Evolutionary conservation across 176 grass and related monocot genomes (phyloP).

Genomic region (Carex myosuroides): DNA sequence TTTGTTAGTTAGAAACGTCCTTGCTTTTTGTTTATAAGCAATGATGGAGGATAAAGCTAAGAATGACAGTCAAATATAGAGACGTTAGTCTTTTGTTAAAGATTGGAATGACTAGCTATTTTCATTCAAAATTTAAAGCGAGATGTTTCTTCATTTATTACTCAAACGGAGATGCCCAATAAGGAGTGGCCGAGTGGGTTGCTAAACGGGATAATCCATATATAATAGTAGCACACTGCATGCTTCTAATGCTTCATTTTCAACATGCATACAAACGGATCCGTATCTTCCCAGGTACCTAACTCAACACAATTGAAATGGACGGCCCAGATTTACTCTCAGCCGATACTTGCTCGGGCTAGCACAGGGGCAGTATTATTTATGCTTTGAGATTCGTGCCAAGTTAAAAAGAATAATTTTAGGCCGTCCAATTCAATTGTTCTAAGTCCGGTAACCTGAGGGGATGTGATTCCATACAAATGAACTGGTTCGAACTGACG

Average conservation of each 20-base stretch:
- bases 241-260: not conserved
- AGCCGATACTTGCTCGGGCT: too few relatives aligned
- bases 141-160: conserved; percentile 6
- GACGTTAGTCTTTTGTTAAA: not conserved
- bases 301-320: too few relatives aligned
- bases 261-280: too few relatives aligned
- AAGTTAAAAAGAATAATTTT: too few relatives aligned
- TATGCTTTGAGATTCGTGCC: too few relatives aligned
- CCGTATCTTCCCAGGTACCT: too few relatives aligned
- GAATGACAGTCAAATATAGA: not conserved
- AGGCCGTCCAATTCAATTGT: too few relatives aligned
- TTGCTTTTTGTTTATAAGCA: not conserved
- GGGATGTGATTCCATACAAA: too few relatives aligned
- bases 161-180: not conserved
- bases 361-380: too few relatives aligned
- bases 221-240: too few relatives aligned
- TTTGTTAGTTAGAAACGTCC: conserved; percentile 5
- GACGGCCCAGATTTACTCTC: too few relatives aligned
- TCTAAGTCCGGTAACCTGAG: too few relatives aligned
- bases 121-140: not conserved
- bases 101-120: not conserved
- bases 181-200: not conserved
- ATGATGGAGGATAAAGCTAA: not conserved
- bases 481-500: not conserved
- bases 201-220: not conserved